Percentiles rank a stretch among this genome's conserved stretches.
These are phyloP conservation scores for Tetrapisispora pingtungensis DNA, from an alignment of 805 yeast genomes.

Conservation along the genomic window DNA sequence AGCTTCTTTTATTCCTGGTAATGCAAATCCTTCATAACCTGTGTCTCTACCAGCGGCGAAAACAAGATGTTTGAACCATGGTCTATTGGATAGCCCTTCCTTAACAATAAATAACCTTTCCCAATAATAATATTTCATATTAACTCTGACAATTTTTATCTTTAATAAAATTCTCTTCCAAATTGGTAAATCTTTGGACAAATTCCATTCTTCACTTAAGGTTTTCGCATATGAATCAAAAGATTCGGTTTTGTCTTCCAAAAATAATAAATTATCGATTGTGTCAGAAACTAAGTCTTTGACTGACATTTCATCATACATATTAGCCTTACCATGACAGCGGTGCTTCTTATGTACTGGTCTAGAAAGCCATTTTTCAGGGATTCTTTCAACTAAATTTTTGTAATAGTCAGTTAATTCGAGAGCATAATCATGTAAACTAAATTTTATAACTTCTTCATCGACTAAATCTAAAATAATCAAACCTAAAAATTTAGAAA, in stretches of 20 bases:
- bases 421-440: slow-evolving; percentile 32
- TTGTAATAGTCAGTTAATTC: slow-evolving; percentile 32
- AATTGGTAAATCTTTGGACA: slow-evolving; percentile 24
- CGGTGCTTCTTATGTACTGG: background rate
- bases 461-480: slow-evolving; percentile 41
- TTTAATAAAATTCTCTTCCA: slow-evolving; percentile 24
- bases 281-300: background rate
- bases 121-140: slow-evolving; percentile 31
- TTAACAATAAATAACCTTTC: slow-evolving; percentile 38
- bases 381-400: slow-evolving; percentile 30
- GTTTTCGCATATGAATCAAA: slow-evolving; percentile 19
- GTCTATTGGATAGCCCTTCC: slow-evolving; percentile 38
- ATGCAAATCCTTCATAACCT: slow-evolving; percentile 44
- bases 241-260: background rate
- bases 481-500: slow-evolving; percentile 45
- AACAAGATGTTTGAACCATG: slow-evolving; percentile 46
- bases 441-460: slow-evolving; percentile 32
- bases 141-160: slow-evolving; percentile 22
- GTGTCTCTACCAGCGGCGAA: slow-evolving; percentile 47
- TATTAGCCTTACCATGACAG: background rate
- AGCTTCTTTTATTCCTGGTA: slow-evolving; percentile 46
- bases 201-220: slow-evolving; percentile 24
- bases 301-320: background rate
- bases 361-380: slow-evolving; percentile 28
- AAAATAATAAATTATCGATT: background rate